These are phyloP conservation scores for Fusarium bactridioides DNA, from an alignment of 2,329 filamentous ascomycete genomes.

Conservation along the genomic window DNA sequence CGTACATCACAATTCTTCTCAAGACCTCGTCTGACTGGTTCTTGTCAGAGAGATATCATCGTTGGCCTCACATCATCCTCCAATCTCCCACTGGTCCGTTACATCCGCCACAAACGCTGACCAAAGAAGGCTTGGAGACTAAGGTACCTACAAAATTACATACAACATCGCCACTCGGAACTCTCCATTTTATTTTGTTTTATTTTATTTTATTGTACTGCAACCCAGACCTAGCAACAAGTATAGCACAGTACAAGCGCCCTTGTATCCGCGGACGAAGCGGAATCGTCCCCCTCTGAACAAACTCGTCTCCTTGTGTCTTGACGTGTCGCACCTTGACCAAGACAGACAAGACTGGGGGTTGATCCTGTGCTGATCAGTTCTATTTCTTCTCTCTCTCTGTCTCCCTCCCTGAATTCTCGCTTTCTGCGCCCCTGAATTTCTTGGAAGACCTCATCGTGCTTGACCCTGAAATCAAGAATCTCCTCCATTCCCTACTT, in stretches of 20 bases:
- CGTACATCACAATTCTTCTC: neutral
- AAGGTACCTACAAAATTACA: constrained; percentile 16
- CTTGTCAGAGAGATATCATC: constrained; percentile 12
- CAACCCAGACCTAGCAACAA: neutral
- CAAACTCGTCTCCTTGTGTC: constrained; percentile 19
- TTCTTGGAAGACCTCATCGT: constrained; percentile 10
- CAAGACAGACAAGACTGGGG: constrained; percentile 30
- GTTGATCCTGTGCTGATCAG: constrained; percentile 30
- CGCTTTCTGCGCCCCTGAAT: constrained; percentile 26
- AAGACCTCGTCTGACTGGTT: neutral
- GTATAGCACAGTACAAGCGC: neutral
- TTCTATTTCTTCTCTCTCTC: constrained; percentile 11
- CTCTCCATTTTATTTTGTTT: neutral
- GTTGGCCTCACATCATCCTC: constrained; percentile 15
- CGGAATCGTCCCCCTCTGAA: constrained; percentile 28
- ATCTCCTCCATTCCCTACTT: neutral
- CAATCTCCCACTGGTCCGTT: constrained; percentile 18
- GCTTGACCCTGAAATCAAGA: neutral
- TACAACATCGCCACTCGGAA: constrained; percentile 35
- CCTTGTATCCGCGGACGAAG: constrained; percentile 12
- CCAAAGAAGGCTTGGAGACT: constrained; percentile 6
- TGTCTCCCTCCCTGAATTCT: neutral
- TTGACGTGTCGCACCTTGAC: constrained; percentile 37
- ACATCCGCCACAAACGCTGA: constrained; percentile 32
- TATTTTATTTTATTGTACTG: neutral